Evolutionary conservation across 1,284 basidiomycete genomes (phyloP).

Genomic region (Papiliotrema terrestris): DNA sequence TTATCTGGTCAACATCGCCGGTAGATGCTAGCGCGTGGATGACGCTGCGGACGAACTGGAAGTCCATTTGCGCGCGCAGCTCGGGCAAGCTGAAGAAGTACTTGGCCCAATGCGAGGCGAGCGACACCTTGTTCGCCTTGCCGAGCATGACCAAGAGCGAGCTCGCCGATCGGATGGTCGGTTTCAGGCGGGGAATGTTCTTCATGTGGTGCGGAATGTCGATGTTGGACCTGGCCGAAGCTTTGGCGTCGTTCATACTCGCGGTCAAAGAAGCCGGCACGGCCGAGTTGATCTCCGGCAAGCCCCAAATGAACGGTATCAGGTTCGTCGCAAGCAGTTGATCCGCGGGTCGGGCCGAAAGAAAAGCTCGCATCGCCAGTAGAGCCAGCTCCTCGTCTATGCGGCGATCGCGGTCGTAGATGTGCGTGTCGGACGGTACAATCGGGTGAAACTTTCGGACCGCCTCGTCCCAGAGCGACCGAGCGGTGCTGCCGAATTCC

Average conservation of each 20-base stretch:
- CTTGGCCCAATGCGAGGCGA: constrained; percentile 25
- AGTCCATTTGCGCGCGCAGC: constrained; percentile 10
- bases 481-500: constrained; percentile 21
- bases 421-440: background rate
- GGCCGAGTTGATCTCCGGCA: background rate
- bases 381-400: constrained; percentile 28
- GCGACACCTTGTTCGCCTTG: constrained; percentile 12
- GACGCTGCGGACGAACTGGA: constrained; percentile 20
- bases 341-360: background rate
- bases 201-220: constrained; percentile 1
- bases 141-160: constrained; percentile 21
- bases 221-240: background rate
- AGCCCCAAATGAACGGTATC: constrained; percentile 5
- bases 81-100: constrained; percentile 17
- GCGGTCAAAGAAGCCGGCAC: background rate
- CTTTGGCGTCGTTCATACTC: background rate
- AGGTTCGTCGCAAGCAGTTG: background rate
- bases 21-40: constrained; percentile 17
- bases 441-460: constrained; percentile 19
- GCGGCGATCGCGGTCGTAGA: background rate
- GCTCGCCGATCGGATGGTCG: constrained; percentile 20
- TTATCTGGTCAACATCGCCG: constrained; percentile 12
- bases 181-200: background rate
- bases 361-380: constrained; percentile 7
- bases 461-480: constrained; percentile 32